Base-by-base conservation (phyloP, 2,329 filamentous ascomycete genomes). In the Fusarium sp. region DNA sequence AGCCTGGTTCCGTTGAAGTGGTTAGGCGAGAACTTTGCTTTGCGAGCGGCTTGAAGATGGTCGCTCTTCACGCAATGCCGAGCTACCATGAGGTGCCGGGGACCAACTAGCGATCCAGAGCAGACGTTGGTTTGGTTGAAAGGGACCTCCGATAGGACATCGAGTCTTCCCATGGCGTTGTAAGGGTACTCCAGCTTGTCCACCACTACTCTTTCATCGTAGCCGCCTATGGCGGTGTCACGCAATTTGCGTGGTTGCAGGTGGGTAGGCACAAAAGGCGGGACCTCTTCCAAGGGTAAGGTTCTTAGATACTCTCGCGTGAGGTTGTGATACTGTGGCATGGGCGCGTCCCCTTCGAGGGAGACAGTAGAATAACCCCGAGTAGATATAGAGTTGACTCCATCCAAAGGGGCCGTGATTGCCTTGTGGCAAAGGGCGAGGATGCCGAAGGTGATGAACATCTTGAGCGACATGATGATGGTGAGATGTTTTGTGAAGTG, bases 61-160 rank as follows among this genome's bases (percentile, higher is more conserved):
- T 35, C 22, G 4, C n/a, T 13, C 5, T 50, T 4, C 14, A 68
- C 6, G 22, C 65, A 68, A 22, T 68, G 65, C 2, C 22, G 32
- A 1, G 65, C 65, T 5, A 44, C 47, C 14, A 57, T 20, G 22
- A 56, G 39, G n/a, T 68, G 65, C 4, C 65, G 30, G 9, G 33
- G 65, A 1, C 65, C 65, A n/a, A 68, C 46, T 3, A 60, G 19
- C 2, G 65, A 43, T 1, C 33, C 65, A 19, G 49, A 65, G 14
- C 65, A 68, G 9, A n/a, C 17, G 10, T 20, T 0, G 5, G 11
- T 1, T 10, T 4, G 13, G 3, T 47, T 2, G 17, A 15, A n/a
- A 10, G 17, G 17, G 17, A 7, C n/a, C n/a, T 37, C 17, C 7
- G 35, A 37, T 37, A 7, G n/a, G 7, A 30, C 3, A 7, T 7